Evolutionary conservation across 2,329 filamentous ascomycete genomes (phyloP).

Genomic region (Aureobasidium lini): DNA sequence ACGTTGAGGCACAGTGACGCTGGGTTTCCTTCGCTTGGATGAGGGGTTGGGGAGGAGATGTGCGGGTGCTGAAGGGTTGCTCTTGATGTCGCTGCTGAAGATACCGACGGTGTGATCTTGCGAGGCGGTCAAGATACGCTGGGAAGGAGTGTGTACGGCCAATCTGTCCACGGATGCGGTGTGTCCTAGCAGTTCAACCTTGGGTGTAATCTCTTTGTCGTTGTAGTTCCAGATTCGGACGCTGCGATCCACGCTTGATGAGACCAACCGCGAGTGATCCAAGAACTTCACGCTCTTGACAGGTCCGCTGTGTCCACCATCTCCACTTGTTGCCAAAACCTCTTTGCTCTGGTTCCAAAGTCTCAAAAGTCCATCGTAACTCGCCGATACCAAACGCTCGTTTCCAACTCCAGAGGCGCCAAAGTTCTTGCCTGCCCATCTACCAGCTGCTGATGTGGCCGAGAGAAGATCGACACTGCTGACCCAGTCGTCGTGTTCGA

Average conservation of each 20-base stretch:
- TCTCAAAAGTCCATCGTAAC: constrained; percentile 81
- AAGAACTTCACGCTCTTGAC: constrained; percentile 81
- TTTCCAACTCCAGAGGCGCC: constrained; percentile 42
- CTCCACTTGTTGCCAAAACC: constrained; percentile 67
- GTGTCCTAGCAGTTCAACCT: constrained; percentile 79
- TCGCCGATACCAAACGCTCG: constrained; percentile 78
- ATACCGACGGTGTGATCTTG: constrained; percentile 77
- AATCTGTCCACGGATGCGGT: constrained; percentile 65
- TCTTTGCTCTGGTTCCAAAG: constrained; percentile 89
- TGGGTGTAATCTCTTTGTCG: constrained; percentile 62
- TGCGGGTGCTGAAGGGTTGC: constrained; percentile 65
- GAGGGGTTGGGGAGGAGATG: constrained; percentile 58
- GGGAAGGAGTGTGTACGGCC: constrained; percentile 64
- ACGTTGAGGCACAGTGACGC: constrained; percentile 53
- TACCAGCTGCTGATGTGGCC: constrained; percentile 51
- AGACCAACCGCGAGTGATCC: constrained; percentile 69
- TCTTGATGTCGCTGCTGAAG: constrained; percentile 75
- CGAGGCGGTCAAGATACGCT: constrained; percentile 76
- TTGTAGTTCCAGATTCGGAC: constrained; percentile 85
- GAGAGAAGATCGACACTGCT: constrained; percentile 78
- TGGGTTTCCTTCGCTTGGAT: constrained; percentile 67
- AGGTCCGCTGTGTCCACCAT: constrained; percentile 67
- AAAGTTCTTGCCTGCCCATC: constrained; percentile 46
- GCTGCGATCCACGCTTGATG: constrained; percentile 75
- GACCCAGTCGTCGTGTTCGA: constrained; percentile 97